Percentiles rank a stretch among this genome's conserved stretches.
Evolutionary conservation across 768 basidiomycete species (phyloP).

Genomic region (Porphyrellus cyaneotinctus): DNA sequence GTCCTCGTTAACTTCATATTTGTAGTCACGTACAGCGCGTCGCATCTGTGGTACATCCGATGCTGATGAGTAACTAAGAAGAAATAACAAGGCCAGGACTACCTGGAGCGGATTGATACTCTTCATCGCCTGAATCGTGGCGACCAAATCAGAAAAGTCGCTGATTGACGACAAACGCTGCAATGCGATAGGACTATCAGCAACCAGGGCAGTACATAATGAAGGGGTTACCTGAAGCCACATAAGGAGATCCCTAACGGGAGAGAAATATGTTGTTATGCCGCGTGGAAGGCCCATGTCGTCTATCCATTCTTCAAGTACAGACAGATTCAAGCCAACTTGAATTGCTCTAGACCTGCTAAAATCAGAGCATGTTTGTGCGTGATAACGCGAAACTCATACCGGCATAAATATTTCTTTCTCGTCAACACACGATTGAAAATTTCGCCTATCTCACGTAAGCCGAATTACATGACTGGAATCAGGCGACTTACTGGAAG

Average conservation of each 20-base stretch:
- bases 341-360: slow-evolving; percentile 77
- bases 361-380: slow-evolving; percentile 7
- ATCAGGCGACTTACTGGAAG: slow-evolving; percentile 66
- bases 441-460: slow-evolving; percentile 56
- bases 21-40: slow-evolving; percentile 88
- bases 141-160: slow-evolving; percentile 85
- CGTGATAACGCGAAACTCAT: slow-evolving; percentile 15
- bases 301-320: slow-evolving; percentile 89
- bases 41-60: slow-evolving; percentile 59
- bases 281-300: slow-evolving; percentile 75
- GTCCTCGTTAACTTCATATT: slow-evolving; percentile 89
- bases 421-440: slow-evolving; percentile 86
- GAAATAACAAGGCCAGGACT: slow-evolving; percentile 2
- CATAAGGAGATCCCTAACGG: slow-evolving; percentile 76
- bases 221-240: slow-evolving; percentile 71
- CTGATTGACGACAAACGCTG: slow-evolving; percentile 83
- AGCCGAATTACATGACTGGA: slow-evolving; percentile 1
- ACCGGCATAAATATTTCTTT: slow-evolving; percentile 94
- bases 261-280: slow-evolving; percentile 75
- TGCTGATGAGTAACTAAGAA: not conserved
- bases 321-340: slow-evolving; percentile 80
- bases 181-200: not conserved
- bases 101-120: slow-evolving; percentile 91
- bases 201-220: not conserved
- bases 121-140: slow-evolving; percentile 84